Base-by-base conservation (phyloP, 2,329 filamentous ascomycete species). In the Fusarium brevicatenulatum region DNA sequence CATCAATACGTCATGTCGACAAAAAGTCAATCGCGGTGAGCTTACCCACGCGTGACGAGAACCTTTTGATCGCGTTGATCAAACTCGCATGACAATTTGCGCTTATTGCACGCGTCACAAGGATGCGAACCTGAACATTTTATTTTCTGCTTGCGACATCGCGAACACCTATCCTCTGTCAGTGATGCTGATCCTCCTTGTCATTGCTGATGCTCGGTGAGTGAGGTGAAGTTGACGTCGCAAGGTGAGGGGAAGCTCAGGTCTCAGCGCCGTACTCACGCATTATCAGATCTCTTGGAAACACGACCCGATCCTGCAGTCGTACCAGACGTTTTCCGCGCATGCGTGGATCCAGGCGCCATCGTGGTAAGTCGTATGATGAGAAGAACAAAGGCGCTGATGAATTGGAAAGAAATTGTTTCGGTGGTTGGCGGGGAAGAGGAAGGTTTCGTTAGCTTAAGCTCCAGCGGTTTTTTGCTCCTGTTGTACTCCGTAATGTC, bases 51-150 rank as follows among this genome's bases (percentile, higher is more conserved):
- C 19, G 85, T 86, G 8, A 88, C 85, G 8, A 87, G 75, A 19
- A 87, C 80, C 68, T 86, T 87, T 55, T 86, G 83, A 42, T 85
- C 83, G n/a, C 81, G 80, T 43, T 85, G 83, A 46, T 81, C 79
- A 72, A 81, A 81, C 32, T 81, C 75, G 59, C 80, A 81, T 1
- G 77, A 71, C 8, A 81, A 59, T 42, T 79, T 79, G 34, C 80
- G 79, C 60, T 79, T 79, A 34, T 76, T 78, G 54, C 80, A 81
- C 11, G 78, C 80, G 13, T 78, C 78, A 47, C 80, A 81, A 1
- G 80, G 80, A 25, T 80, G 76, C 2, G 74, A 77, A 0, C 80
- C 80, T 0, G 78, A 81, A 15, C 80, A 81, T 60, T 81, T 81
- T 54, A 81, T 81, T 64, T 81, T 81, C 47, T 81, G 79, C 39